A percentile compares a stretch with the other conserved stretches of the same genome.
Conservation (phyloP, 257 asterid species). For the Cynanchum wilfordii region DNA sequence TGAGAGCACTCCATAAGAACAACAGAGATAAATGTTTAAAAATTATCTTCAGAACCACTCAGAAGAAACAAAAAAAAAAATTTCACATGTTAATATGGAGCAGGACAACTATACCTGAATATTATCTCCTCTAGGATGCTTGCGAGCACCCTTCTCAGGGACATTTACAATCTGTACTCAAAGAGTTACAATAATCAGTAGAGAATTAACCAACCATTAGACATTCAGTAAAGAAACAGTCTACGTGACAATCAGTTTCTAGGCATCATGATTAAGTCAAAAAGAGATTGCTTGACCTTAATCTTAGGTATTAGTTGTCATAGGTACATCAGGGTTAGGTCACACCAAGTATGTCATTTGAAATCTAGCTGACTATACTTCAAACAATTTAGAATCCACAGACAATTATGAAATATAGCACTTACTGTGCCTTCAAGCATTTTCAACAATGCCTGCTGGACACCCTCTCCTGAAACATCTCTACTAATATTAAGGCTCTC, state of each 20-base stretch:
- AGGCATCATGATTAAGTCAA: not conserved
- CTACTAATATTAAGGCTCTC: conserved; percentile 96
- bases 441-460: conserved; percentile 93
- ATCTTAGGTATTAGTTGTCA: not conserved
- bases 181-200: conserved; percentile 18
- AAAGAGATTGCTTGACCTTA: not conserved
- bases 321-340: not conserved
- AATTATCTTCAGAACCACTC: not conserved
- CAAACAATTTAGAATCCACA: conserved; percentile 4
- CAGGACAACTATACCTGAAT: conserved; percentile 60
- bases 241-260: not conserved
- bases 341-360: not conserved
- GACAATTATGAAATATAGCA: conserved; percentile 16
- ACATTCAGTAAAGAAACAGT: not conserved
- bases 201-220: not conserved
- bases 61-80: not conserved
- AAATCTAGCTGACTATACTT: not conserved
- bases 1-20: not conserved
- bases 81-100: not conserved
- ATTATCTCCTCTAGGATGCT: conserved; percentile 99
- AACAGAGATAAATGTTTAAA: not conserved
- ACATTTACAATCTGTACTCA: conserved; percentile 85
- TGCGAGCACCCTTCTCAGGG: conserved; percentile 98
- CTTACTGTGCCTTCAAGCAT: conserved; percentile 99
- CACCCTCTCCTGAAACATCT: conserved; percentile 99